These are phyloP conservation scores for Mortierella sp. DNA, from an alignment of 371 early-diverging fungal genomes.

Conservation along the genomic window DNA sequence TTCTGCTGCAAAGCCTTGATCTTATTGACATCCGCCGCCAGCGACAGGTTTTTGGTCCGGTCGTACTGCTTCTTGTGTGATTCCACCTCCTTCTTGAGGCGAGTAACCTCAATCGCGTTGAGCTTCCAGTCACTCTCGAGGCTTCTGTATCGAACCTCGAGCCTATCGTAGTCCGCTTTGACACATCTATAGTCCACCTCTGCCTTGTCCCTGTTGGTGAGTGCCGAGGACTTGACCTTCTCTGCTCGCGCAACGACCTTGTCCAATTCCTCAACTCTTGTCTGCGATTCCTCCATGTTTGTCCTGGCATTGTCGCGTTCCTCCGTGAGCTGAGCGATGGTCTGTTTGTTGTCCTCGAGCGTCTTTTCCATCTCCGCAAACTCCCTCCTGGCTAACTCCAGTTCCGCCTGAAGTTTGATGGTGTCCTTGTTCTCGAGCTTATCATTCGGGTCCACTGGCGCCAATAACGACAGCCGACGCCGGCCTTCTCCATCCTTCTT, in stretches of 20 bases:
- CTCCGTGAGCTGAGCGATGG: background rate
- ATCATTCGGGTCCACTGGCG: slow-evolving; percentile 19
- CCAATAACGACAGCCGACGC: background rate
- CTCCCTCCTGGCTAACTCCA: slow-evolving; percentile 2
- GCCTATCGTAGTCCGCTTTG: background rate
- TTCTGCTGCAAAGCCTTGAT: slow-evolving; percentile 6
- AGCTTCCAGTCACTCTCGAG: background rate
- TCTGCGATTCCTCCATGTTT: slow-evolving; percentile 20
- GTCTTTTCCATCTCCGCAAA: slow-evolving; percentile 4
- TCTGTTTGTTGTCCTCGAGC: background rate
- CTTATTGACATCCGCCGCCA: slow-evolving; percentile 14
- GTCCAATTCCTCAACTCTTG: slow-evolving; percentile 14
- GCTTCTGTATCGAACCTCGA: slow-evolving; percentile 8
- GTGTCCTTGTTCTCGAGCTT: slow-evolving; percentile 10
- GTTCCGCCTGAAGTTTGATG: slow-evolving; percentile 10
- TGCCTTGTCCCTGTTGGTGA: background rate
- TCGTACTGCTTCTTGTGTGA: slow-evolving; percentile 4
- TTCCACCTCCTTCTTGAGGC: slow-evolving; percentile 17
- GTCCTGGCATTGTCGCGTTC: slow-evolving; percentile 10
- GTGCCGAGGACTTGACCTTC: slow-evolving; percentile 25
- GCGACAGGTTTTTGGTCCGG: slow-evolving; percentile 7
- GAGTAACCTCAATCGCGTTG: background rate
- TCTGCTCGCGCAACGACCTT: slow-evolving; percentile 24
- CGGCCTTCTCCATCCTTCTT: background rate
- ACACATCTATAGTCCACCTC: background rate